Base-by-base conservation (phyloP, 805 yeast species). In the Grigorovia jiainica region DNA sequence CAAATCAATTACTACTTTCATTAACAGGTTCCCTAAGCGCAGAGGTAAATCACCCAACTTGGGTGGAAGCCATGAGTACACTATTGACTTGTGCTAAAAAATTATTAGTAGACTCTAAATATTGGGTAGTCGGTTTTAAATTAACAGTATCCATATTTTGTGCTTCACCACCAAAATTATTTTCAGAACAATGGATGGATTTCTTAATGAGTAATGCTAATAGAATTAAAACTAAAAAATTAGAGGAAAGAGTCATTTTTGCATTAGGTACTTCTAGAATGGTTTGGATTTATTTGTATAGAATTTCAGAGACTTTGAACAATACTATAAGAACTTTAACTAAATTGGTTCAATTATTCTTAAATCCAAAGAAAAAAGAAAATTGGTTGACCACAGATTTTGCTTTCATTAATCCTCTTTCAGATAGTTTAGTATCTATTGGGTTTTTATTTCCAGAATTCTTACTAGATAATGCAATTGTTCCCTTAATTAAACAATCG, bases 31-130 rank as follows among this genome's bases (percentile, higher is more conserved):
- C 78, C 1, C 70, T 89, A 25, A 86, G 96, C 0, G 97, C 96
- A 0, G 99, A 92, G 57, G 89, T 87, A 0, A 90, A 92, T 54
- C 95, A 90, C 58, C 98, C 98, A 3, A 78, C 82, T 1, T 92
- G 98, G 99, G 79, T 81, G 0, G 84, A 78, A 33, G 92, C 96
- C 0, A 75, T 87, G 41, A 73, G 73, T 18, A 64, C 69, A 16
- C 76, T 90, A 11, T 79, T 74, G 57, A 61, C 68, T 13, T 75
- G 72, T 13, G 71, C 69, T 33, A 60, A 57, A 43, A 73, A 65
- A 38, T 69, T 72, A 65, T 71, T 62, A 43, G 52, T 54, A 34
- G 71, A 61, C 44, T 71, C 50, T 18, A 72, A 68, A 50, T 71
- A 66, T 43, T 87, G 95, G 95, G 71, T 76, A 7, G 68, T 75